Base-by-base conservation (phyloP, 805 yeast species). In the Monosporozyma solicola region DNA sequence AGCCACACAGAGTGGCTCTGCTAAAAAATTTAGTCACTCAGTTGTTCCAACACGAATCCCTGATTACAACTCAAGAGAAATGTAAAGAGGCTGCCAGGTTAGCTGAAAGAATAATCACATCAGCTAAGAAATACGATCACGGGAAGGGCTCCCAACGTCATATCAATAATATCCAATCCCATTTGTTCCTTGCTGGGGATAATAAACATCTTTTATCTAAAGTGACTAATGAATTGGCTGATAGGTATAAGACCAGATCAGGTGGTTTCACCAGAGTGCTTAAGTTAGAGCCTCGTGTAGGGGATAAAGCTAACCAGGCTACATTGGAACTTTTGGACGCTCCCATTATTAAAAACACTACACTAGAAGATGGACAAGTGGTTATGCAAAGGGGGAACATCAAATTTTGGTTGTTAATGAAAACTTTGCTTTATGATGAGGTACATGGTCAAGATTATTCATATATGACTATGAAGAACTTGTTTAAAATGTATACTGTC, bases 271-370 rank as follows among this genome's bases (percentile, higher is more conserved):
- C 97, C 2, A 80, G 98, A 59, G 80, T 92, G 51, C 72, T 90
- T 56, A 83, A 80, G 60, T 73, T 94, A 55, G 98, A 94, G 68
- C 89, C 91, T 16, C 77, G 98, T 59, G 69, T 84, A 48, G 91
- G 94, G 53, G 99, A 94, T 67, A 85, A 83, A 56, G 96, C 97
- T 0, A 91, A 91, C 33, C 94, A 87, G 76, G 83, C 94, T 0
- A 83, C 91, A 8, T 64, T 94, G 51, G 99, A 94, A 69, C 74
- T 94, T 48, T 95, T 92, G 1, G 96, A 87, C 60, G 81, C 84
- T 3, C 69, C 74, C 3, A 64, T 65, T 7, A 33, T 59, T 7
- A n/a, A 8, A 5, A 22, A 22, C 5, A 65, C 58, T 32, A 43
- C 37, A 15, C 16, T 25, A 8, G 11, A 16, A 5, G 31, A 56